Percentiles rank a stretch among this genome's conserved stretches.
Conservation (phyloP, 2,329 filamentous ascomycete genomes). For the Diaporthe caulivora region DNA sequence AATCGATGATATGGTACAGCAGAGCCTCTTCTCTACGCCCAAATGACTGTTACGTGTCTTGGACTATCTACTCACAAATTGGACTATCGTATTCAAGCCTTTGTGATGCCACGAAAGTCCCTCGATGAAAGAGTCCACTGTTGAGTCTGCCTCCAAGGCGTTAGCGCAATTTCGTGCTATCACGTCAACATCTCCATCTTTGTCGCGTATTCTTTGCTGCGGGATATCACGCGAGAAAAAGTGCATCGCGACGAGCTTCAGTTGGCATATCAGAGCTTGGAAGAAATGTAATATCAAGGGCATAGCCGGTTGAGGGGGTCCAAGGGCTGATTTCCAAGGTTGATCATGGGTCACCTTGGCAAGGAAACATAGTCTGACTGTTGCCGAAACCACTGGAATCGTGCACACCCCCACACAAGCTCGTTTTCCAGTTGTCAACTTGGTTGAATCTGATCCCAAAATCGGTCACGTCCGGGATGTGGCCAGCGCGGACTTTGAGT, state of each 20-base stretch:
- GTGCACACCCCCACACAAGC: not conserved
- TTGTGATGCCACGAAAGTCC: too few species aligned
- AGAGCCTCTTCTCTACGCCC: not conserved
- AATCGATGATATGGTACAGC: not conserved
- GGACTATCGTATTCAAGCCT: not conserved
- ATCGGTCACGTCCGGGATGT: not conserved
- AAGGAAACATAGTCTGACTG: too few species aligned
- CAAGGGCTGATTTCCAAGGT: too few species aligned
- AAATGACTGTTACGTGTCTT: too few species aligned
- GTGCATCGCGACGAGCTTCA: too few species aligned
- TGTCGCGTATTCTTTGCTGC: not conserved
- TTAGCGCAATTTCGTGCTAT: slow-evolving; percentile 19
- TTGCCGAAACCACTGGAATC: too few species aligned
- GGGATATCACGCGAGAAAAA: not conserved
- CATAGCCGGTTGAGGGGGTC: too few species aligned
- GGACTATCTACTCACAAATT: not conserved
- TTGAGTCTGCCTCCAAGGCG: not conserved
- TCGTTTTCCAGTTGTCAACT: not conserved
- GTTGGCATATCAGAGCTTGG: too few species aligned
- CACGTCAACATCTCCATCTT: not conserved
- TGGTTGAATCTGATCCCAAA: not conserved
- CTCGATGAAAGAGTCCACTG: not conserved
- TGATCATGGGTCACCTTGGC: too few species aligned
- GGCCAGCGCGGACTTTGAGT: not conserved
- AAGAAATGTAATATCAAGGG: too few species aligned